Conservation (phyloP, 2,329 filamentous ascomycete species). For the Verticillium longisporum region DNA sequence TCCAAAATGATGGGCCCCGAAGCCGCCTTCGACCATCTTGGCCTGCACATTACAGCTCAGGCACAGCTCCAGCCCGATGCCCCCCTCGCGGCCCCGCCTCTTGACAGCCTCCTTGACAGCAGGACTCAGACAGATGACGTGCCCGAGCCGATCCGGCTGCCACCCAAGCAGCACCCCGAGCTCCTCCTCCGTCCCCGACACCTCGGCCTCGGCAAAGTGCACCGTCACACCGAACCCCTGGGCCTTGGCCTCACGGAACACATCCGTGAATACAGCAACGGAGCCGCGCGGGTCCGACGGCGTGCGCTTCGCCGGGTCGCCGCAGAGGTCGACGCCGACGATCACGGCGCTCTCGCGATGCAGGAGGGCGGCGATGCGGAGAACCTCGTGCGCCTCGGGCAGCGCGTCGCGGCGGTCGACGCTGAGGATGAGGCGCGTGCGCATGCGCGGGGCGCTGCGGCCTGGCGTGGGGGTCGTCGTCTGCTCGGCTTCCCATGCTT, state of each 20-base stretch:
- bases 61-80: slow-evolving; percentile 67
- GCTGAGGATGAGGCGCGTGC: slow-evolving; percentile 62
- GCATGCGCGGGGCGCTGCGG: slow-evolving; percentile 30
- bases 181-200: slow-evolving; percentile 51
- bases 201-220: slow-evolving; percentile 68
- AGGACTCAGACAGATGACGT: slow-evolving; percentile 69
- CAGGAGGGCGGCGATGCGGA: slow-evolving; percentile 56
- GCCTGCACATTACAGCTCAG: slow-evolving; percentile 76
- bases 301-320: slow-evolving; percentile 51
- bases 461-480: not conserved
- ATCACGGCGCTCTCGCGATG: slow-evolving; percentile 34
- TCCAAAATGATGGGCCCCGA: slow-evolving; percentile 69
- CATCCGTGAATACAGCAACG: slow-evolving; percentile 50
- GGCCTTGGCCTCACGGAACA: slow-evolving; percentile 50
- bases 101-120: slow-evolving; percentile 34
- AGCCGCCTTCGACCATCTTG: slow-evolving; percentile 61
- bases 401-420: slow-evolving; percentile 61
- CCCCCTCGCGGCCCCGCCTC: slow-evolving; percentile 29
- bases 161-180: slow-evolving; percentile 58
- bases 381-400: slow-evolving; percentile 53
- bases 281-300: slow-evolving; percentile 53
- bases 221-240: slow-evolving; percentile 59
- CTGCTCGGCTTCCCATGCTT: slow-evolving; percentile 34
- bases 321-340: slow-evolving; percentile 73
- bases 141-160: slow-evolving; percentile 63